These are phyloP conservation scores for Paraleonurus japonicus DNA, from an alignment of 257 asterid genomes.

Conservation along the genomic window DNA sequence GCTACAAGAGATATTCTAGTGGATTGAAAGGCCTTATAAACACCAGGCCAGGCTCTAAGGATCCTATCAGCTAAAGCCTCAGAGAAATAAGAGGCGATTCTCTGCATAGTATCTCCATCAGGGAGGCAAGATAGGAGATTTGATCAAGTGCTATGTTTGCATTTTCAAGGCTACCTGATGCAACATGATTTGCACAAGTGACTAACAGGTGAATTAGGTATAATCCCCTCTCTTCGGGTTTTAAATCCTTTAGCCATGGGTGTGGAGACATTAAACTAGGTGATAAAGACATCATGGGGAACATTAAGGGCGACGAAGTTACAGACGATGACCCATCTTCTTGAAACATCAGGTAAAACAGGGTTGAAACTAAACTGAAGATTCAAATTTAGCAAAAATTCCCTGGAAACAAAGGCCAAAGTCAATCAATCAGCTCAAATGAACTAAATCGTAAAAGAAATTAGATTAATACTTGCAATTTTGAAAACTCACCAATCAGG, in stretches of 20 bases:
- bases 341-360: slow-evolving; percentile 56
- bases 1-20: slow-evolving; percentile 45
- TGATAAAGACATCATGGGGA: slow-evolving; percentile 56
- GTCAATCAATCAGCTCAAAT: not conserved
- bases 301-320: slow-evolving; percentile 63
- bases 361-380: not conserved
- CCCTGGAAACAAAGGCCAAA: slow-evolving; percentile 16
- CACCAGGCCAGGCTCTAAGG: slow-evolving; percentile 80
- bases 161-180: slow-evolving; percentile 68
- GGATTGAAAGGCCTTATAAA: slow-evolving; percentile 68
- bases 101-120: slow-evolving; percentile 89
- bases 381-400: not conserved
- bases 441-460: not conserved
- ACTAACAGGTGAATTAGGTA: slow-evolving; percentile 77
- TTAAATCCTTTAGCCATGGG: slow-evolving; percentile 81
- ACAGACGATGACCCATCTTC: slow-evolving; percentile 92
- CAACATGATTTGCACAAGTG: slow-evolving; percentile 82
- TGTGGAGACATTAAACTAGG: slow-evolving; percentile 60
- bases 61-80: slow-evolving; percentile 84
- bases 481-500: slow-evolving; percentile 40
- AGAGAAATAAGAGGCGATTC: slow-evolving; percentile 80
- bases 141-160: slow-evolving; percentile 91
- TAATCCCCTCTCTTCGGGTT: slow-evolving; percentile 89
- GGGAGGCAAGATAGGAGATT: slow-evolving; percentile 81
- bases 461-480: not conserved